Evolutionary conservation across 306 rosid genomes (phyloP), one percentile per base, ranked within the genome.

Genomic region (Prunus mira): DNA sequence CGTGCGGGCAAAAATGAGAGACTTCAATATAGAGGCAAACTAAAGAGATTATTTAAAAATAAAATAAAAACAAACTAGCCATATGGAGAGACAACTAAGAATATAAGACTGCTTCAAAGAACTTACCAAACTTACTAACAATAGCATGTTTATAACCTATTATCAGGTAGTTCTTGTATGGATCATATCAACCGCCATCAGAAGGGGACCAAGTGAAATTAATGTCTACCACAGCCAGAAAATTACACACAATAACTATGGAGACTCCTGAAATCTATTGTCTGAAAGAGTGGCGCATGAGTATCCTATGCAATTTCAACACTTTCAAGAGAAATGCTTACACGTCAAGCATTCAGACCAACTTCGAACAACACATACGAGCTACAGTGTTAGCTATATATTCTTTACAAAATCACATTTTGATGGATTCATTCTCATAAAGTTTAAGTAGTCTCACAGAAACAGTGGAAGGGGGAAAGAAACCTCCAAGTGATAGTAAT

Each of bases 1-100:
- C 18, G 17, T 14, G 25, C 17, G 13, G 34, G 47, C 5, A 10
- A 70, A 70, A 70, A 51, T 70, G 19, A 30, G 4, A n/a, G 17
- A 56, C 52, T 34, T 47, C 65, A 41, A 72, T 51, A 56, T 1
- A n/a, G 65, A 71, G 28, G 75, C n/a, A 38, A 72, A 34, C 41
- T 34, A 5, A 13, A 72, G 38, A 56, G 41, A 4, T 11, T 9
- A 38, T 38, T 38, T 38, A 7, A 38, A 34, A 38, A 34, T 34
- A 38, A 38, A 38, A 38, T 38, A 38, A 38, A 34, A 38, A 38
- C 43, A 38, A 14, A 52, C 50, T 54, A 30, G 7, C 30, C 65
- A 71, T 34, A 32, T 3, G 49, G 51, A 12, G 50, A 71, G 14
- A 71, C 61, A 51, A 47, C 22, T 0, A 25, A 49, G 24, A 19